Evolutionary conservation across 2,329 filamentous ascomycete genomes (phyloP).

Genomic region (Anthostomella pinea): DNA sequence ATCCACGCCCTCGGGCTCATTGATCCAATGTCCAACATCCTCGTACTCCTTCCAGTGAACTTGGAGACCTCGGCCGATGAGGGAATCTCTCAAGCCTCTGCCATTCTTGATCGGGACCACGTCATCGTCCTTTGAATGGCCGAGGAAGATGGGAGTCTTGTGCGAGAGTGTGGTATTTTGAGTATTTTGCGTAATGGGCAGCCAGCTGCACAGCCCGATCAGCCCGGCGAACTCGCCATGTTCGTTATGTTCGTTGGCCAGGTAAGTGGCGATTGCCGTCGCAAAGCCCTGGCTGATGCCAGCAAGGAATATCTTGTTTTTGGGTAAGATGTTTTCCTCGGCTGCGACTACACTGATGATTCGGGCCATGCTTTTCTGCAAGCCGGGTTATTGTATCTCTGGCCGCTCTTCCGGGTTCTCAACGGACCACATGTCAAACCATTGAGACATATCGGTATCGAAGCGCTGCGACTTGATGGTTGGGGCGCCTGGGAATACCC

Average conservation of each 20-base stretch:
- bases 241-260: no score
- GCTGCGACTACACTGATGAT: conserved; percentile 17
- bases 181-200: conserved; percentile 18
- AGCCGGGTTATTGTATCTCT: conserved; percentile 22
- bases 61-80: conserved; percentile 8
- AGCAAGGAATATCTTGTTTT: conserved; percentile 26
- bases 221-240: conserved; percentile 28
- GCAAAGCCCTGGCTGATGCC: conserved; percentile 35
- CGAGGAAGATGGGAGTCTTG: conserved; percentile 26
- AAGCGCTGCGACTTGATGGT: conserved; percentile 19
- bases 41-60: conserved; percentile 31
- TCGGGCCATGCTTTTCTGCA: conserved; percentile 20
- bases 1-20: conserved; percentile 22
- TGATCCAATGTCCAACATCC: conserved; percentile 22
- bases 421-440: conserved; percentile 48
- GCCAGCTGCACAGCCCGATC: conserved; percentile 30
- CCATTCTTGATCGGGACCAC: conserved; percentile 29
- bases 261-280: conserved; percentile 19
- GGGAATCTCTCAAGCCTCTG: conserved; percentile 16
- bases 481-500: conserved; percentile 30
- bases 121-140: conserved; percentile 28
- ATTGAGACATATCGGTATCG: conserved; percentile 23
- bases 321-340: conserved; percentile 22
- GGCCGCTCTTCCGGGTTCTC: conserved; percentile 40
- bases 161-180: no score